Conservation (phyloP, 495 filamentous ascomycete species). For the Copromyces sp. region DNA sequence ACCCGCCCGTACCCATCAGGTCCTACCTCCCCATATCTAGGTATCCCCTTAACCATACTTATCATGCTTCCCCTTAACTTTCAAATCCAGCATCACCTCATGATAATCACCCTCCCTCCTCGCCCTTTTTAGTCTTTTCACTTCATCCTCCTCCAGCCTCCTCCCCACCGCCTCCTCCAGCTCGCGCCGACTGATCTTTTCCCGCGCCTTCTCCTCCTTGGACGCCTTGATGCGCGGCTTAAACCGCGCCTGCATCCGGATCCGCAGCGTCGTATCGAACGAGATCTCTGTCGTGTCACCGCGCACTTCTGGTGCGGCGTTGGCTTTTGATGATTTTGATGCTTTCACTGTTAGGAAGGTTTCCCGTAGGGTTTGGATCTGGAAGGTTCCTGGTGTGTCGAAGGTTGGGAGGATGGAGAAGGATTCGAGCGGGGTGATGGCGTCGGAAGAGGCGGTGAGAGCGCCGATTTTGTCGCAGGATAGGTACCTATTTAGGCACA, state of each 20-base stretch:
- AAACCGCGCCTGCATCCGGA: slow-evolving; percentile 91
- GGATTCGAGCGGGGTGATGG: slow-evolving; percentile 71
- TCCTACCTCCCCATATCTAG: background rate
- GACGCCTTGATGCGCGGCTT: slow-evolving; percentile 69
- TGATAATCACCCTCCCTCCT: slow-evolving; percentile 83
- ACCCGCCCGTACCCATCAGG: background rate
- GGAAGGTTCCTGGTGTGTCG: slow-evolving; percentile 55
- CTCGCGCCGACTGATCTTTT: slow-evolving; percentile 80
- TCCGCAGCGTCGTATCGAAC: slow-evolving; percentile 66
- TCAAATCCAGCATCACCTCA: slow-evolving; percentile 77
- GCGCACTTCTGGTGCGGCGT: slow-evolving; percentile 49
- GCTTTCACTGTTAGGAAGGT: slow-evolving; percentile 49
- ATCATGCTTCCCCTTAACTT: slow-evolving; percentile 93
- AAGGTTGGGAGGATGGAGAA: slow-evolving; percentile 59
- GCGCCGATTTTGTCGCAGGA: slow-evolving; percentile 75
- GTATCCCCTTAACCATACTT: slow-evolving; percentile 49
- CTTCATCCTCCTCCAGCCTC: slow-evolving; percentile 72
- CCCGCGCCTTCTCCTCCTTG: slow-evolving; percentile 69
- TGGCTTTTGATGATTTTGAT: slow-evolving; percentile 29
- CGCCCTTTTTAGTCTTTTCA: slow-evolving; percentile 70
- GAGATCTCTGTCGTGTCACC: slow-evolving; percentile 65
- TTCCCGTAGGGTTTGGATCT: slow-evolving; percentile 54
- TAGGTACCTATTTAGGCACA: slow-evolving; percentile 44
- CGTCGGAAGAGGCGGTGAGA: slow-evolving; percentile 64
- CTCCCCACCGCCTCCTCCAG: slow-evolving; percentile 74